A percentile compares a stretch with the other conserved stretches of the same genome.
Conservation (phyloP, 208 protist genomes). For the Trypanosoma congolense region DNA sequence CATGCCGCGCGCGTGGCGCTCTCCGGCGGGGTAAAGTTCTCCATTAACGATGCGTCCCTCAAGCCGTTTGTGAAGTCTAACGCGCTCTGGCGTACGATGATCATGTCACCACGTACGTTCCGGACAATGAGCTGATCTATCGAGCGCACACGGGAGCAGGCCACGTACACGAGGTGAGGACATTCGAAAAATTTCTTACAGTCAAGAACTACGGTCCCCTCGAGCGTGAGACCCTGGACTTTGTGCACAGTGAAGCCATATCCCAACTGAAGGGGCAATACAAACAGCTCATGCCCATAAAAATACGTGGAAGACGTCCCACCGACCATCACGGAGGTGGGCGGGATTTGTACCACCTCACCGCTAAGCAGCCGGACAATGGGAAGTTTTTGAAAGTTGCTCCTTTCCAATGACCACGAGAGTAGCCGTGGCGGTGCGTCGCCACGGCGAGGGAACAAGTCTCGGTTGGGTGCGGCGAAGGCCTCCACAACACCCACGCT, state of each 20-base stretch:
- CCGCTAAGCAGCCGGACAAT: conserved; percentile 76
- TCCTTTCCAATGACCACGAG: conserved; percentile 25
- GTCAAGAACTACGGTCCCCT: conserved; percentile 82
- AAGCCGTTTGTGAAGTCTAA: conserved; percentile 57
- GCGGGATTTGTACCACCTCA: conserved; percentile 77
- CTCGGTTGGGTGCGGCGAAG: conserved; percentile 56
- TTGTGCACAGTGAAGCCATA: conserved; percentile 92
- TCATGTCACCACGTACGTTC: conserved; percentile 69
- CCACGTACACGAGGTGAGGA: conserved; percentile 87
- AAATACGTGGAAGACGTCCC: conserved; percentile 72
- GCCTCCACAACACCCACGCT: conserved; percentile 85
- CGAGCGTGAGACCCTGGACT: conserved; percentile 85
- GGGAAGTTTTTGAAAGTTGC: conserved; percentile 59
- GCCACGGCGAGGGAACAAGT: conserved; percentile 59
- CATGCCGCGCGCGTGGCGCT: conserved; percentile 10
- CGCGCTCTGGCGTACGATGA: conserved; percentile 67
- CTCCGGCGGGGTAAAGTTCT: conserved; percentile 13
- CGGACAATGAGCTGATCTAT: conserved; percentile 82
- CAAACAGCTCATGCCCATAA: conserved; percentile 77
- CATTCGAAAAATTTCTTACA: conserved; percentile 85
- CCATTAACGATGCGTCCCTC: conserved; percentile 13
- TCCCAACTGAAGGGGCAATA: conserved; percentile 79
- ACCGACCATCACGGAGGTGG: conserved; percentile 45
- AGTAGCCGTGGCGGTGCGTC: conserved; percentile 11
- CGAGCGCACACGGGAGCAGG: conserved; percentile 73